Evolutionary conservation across 2,329 filamentous ascomycete species (phyloP), one percentile per base, ranked within the genome.

Genomic region (Penicillium frequentans): DNA sequence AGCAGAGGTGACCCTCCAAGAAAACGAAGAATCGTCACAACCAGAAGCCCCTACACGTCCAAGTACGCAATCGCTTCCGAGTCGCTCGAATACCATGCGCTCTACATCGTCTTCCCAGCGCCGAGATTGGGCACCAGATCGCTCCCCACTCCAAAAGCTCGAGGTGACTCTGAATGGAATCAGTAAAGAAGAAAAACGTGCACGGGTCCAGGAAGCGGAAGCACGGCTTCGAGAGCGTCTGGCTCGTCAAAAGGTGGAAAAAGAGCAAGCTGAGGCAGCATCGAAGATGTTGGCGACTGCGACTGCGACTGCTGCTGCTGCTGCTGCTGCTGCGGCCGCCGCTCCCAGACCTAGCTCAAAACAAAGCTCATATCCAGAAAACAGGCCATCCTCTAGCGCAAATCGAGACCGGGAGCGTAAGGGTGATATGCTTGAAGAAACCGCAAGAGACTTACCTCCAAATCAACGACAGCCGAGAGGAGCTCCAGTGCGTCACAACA

Each of bases 141-240:
- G 90, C 68, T 98, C 93, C 61, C 95, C 96, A 52, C 82, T 99
- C 52, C 93, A 99, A 75, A 95, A 89, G 79, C 84, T 99, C 64
- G 93, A 99, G 79, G 86, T 90, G 69, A 95, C 91, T 68, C 83
- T 98, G 69, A 90, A 89, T 74, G 92, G 90, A 76, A 93, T 97
- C 74, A 96, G 90, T 73, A 98, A 97, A 74, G 93, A 97, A 76
- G 93, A 97, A 75, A 96, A 96, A 74, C 85, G 93, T 62, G 91
- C 92, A 9, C 84, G 91, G 47, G 86, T 93, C 5, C 85, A 92
- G 70, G 90, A 93, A 67, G 91, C 91, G 6, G 93, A 97, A 73
- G 82, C 86, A 64, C 84, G 85, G 44, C 84, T 88, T 19, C 84
- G 87, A 64, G 87, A 93, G 68, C 70, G 72, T 5, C 69, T 76